phyloP scores from a whole-genome alignment of 106 monocot species.

The Vanilla planifolia region DNA sequence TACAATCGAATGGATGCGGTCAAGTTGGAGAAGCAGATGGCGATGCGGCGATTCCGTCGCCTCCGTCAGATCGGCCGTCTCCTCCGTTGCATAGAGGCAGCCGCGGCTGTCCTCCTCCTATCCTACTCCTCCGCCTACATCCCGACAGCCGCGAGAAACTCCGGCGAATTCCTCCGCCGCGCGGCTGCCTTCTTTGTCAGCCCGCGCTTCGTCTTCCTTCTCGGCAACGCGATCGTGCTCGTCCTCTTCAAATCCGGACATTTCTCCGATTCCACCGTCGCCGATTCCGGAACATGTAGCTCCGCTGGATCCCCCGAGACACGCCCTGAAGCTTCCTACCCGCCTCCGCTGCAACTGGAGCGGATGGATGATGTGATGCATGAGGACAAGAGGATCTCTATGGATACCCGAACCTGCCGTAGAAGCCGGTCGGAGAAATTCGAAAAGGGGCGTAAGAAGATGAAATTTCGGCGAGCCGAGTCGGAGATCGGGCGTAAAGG shows the following conservation, averaged over 20 bases:
- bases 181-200: background rate
- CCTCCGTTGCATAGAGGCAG: constrained; percentile 20
- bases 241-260: constrained; percentile 9
- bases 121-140: constrained; percentile 10
- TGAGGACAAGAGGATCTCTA: background rate
- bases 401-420: background rate
- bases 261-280: background rate
- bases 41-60: constrained; percentile 12
- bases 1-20: constrained; percentile 21
- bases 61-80: constrained; percentile 7
- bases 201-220: constrained; percentile 14
- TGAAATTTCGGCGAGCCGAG: background rate
- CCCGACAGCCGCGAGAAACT: constrained; percentile 9
- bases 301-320: too few relatives aligned
- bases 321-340: too few relatives aligned
- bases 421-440: constrained; percentile 4
- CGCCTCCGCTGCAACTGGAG: background rate
- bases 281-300: too few relatives aligned
- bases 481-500: background rate
- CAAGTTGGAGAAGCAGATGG: constrained; percentile 21
- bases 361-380: background rate
- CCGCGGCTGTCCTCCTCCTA: constrained; percentile 14
- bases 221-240: constrained; percentile 21
- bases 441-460: background rate
- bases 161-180: constrained; percentile 8